Evolutionary conservation across 2,329 filamentous ascomycete genomes (phyloP), one percentile per base, ranked within the genome.

Genomic region (Cucurbitaria berberidis): DNA sequence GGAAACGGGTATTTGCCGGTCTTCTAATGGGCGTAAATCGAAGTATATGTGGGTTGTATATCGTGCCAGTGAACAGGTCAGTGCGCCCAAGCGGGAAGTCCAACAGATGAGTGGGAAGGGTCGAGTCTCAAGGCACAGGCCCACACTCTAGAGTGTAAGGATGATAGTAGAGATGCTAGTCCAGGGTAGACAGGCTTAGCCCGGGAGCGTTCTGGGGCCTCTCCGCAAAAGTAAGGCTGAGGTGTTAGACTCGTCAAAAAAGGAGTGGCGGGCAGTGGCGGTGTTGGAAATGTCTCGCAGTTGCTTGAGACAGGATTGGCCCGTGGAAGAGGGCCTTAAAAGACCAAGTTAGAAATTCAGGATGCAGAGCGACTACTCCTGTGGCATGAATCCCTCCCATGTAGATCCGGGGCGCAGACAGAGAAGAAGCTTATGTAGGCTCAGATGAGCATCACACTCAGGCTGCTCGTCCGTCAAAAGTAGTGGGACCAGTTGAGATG

Each of bases 201-300:
- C 55, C 59, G 57, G 58, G 56, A 61, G 58, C 51, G 62, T 66
- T 59, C 63, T 63, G 61, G 66, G 57, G 59, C 49, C 51, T 64
- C 61, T 65, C 67, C 67, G 66, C 62, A 65, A 55, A 68, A 46
- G 64, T 71, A 74, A 74, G 72, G 70, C 72, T 73, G 70, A 69
- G 62, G 60, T 46, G 53, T 63, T 59, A 53, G 57, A 59, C 48
- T 51, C 49, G 65, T 69, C 59, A 60, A 58, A 56, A 62, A 57
- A 60, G 55, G 60, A 58, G 70, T 73, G 68, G 72, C 67, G 67
- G 63, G 58, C 59, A 60, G 72, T 72, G 70, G 70, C 69, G 70
- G 68, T 70, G 70, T 70, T 61, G 58, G n/a, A 51, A 35, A 64
- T 70, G 67, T 74, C 63, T 74, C 60, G 70, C 67, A 68, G 61